Evolutionary conservation across 768 basidiomycete species (phyloP), one percentile per base, ranked within the genome.

Genomic region (Rubroboletus pulcherrimus): DNA sequence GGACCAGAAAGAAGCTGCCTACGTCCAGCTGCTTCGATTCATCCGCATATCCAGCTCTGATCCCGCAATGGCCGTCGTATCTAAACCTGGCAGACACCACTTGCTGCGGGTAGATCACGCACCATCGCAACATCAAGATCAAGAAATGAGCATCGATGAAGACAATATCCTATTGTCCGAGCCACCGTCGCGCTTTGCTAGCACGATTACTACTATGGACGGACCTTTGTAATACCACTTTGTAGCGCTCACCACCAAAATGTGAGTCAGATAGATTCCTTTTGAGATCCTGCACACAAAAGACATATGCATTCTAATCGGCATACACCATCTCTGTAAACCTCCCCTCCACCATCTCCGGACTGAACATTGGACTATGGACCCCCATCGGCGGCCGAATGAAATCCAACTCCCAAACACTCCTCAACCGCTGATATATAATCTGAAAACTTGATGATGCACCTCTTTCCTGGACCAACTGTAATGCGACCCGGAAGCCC

Each of bases 391-490:
- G 42, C 53, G 60, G 44, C 31, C 60, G 61, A 33, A 74, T 65
- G 26, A 69, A 66, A 54, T 86, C 85, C 64, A 89, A 65, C 47
- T 82, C 81, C 94, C 93, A 97, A 21, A 83, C 79, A 31, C 78
- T 74, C 57, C 79, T 77, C 53, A 97, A 68, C 40, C 83, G 78
- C 56, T 77, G 81, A 67, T 82, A 90, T 30, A 93, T 76, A 49
- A 82, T 78, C 71, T 85, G 89, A 75, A 97, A 92, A 30, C 81
- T 86, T 24, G 91, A 90, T 41, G 84, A 76, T 17, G 93, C 87
- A 5, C 96, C 96, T 70, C 86, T 93, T 75, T 97, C 94, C 60
- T 91, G 86, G 14, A 90, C 77, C 49, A 96, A 67, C 17, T 80
- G 75, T 61, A 96, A 70, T 37, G 77, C 76, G 12, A 87, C 82